Evolutionary conservation across 345 rosid species (phyloP).

Genomic region (Cardamine chenopodiifolia): DNA sequence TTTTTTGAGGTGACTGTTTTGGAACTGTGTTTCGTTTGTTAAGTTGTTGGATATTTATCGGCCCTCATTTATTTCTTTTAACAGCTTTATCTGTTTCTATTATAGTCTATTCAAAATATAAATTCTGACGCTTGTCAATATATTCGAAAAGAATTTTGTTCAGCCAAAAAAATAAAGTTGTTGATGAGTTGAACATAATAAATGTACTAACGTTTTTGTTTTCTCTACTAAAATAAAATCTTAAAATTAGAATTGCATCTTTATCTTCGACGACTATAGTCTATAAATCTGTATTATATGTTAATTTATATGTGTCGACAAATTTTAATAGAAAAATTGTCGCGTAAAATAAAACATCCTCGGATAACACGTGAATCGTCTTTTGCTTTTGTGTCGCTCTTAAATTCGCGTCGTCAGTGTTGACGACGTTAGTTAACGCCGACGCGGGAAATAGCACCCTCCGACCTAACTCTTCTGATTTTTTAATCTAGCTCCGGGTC

Average conservation of each 20-base stretch:
- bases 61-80: conserved; percentile 26
- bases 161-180: neutral
- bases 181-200: neutral
- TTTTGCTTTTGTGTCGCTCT: conserved; percentile 29
- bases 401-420: conserved; percentile 30
- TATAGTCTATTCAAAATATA: neutral
- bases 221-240: neutral
- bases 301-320: conserved; percentile 27
- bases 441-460: conserved; percentile 29
- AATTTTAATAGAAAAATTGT: conserved; percentile 32
- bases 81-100: conserved; percentile 10
- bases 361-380: conserved; percentile 34
- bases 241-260: neutral
- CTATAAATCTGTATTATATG: neutral
- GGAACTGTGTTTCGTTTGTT: conserved; percentile 26
- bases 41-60: conserved; percentile 39
- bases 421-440: conserved; percentile 37
- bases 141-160: conserved; percentile 2
- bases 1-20: conserved; percentile 39
- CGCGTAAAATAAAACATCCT: conserved; percentile 28
- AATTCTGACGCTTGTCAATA: neutral
- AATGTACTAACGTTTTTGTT: neutral
- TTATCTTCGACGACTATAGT: conserved; percentile 3
- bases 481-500: conserved; percentile 27
- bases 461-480: conserved; percentile 22